Conservation (phyloP, 306 rosid species). For the Crataegus laevigata region DNA sequence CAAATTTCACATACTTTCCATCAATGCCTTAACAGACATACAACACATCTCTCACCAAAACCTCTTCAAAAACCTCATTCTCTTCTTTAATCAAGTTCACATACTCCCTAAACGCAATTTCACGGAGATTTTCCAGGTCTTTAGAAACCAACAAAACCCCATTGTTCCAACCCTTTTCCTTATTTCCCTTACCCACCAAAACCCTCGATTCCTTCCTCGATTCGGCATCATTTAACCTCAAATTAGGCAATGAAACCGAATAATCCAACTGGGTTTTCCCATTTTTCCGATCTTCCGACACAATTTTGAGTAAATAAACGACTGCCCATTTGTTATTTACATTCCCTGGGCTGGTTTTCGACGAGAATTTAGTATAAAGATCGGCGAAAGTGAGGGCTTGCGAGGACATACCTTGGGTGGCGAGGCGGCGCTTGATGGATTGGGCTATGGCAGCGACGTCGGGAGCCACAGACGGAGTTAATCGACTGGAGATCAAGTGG, state of each 20-base stretch:
- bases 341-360: conserved; percentile 58
- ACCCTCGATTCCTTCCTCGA: conserved; percentile 31
- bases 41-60: conserved; percentile 72
- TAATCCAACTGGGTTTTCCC: conserved; percentile 32
- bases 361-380: conserved; percentile 64
- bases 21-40: conserved; percentile 94
- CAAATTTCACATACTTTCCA: conserved; percentile 67
- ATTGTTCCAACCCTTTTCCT: conserved; percentile 49
- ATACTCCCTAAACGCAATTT: conserved; percentile 65
- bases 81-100: conserved; percentile 64
- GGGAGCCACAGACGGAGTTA: conserved; percentile 74
- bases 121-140: conserved; percentile 71
- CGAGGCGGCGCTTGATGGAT: conserved; percentile 82
- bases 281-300: conserved; percentile 60
- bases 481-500: conserved; percentile 72
- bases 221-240: conserved; percentile 26
- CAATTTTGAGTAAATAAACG: conserved; percentile 59
- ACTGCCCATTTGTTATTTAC: conserved; percentile 92
- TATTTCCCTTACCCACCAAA: conserved; percentile 3
- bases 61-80: conserved; percentile 71
- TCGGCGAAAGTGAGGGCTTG: conserved; percentile 90
- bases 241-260: conserved; percentile 53
- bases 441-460: conserved; percentile 88
- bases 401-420: conserved; percentile 77
- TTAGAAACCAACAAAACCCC: conserved; percentile 64